Base-by-base conservation (phyloP, 192 early-diverging fungal genomes). In the Phlyctochytrium bullatum region DNA sequence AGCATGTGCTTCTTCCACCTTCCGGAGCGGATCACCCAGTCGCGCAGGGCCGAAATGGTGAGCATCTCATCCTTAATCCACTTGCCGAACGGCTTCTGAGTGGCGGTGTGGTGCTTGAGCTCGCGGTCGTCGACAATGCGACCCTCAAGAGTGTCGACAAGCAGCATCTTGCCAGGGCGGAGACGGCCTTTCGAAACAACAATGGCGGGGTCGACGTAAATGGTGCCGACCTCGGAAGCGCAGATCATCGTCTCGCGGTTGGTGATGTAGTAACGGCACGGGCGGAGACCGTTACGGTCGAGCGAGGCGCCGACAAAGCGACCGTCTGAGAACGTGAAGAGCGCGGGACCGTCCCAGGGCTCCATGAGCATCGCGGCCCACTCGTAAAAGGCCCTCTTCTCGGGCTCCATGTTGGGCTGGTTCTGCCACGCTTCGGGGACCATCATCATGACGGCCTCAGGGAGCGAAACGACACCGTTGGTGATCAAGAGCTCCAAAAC, bases 281-380 rank as follows among this genome's bases (percentile, higher is more conserved):
- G 97, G 57, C 95, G 89, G 47, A 98, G 80, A 62, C 97, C 97
- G 71, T 98, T 98, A 76, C 97, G 91, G 76, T 98, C 97, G 36
- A 98, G 83, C n/a, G 87, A 91, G n/a, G 97, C 97, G 70, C 97
- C 97, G 72, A 93, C 92, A 81, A 90, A 97, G 58, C 95, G 89
- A 34, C 97, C 97, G 76, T 98, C 97, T 31, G 90, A 91, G 75
- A 98, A 98, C 20, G 97, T 97, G 74, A 98, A 93, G 62, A 98
- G 80, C 14, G 97, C 96, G 20, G 97, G 97, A 25, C 97, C 97
- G 75, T 98, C 97, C 89, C 94, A 98, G 17, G 95, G 91, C 77
- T 98, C 97, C 95, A 97, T 97, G 40, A 98, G 76, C 77, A 89
- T 92, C 32, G 95, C 91, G 56, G 94, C 93, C 97, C 97, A 98